These are phyloP conservation scores for Dipteronia dyeriana DNA, from an alignment of 345 rosid genomes.

Conservation along the genomic window DNA sequence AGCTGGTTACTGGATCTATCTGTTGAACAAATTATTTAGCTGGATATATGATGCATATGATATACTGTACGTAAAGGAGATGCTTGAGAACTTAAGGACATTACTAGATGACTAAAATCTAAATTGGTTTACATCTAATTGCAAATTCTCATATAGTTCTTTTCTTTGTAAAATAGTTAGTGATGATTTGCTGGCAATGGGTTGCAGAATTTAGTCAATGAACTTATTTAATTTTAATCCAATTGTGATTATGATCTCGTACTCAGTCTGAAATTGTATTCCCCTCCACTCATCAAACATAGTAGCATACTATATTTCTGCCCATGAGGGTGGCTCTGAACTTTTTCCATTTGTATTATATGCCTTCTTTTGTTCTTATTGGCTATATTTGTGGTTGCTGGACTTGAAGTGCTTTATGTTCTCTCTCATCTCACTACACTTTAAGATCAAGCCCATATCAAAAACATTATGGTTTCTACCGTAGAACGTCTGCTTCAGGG, in stretches of 20 bases:
- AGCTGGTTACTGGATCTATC: not conserved
- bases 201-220: not conserved
- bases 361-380: slow-evolving; percentile 15
- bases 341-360: not conserved
- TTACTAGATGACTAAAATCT: not conserved
- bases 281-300: not conserved
- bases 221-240: not conserved
- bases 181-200: not conserved
- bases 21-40: not conserved
- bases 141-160: too few species aligned
- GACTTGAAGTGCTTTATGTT: slow-evolving; percentile 98
- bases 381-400: slow-evolving; percentile 51
- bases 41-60: not conserved
- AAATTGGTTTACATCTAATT: not conserved
- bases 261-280: not conserved
- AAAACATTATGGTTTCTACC: not conserved
- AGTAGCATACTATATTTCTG: not conserved
- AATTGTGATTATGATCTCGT: not conserved
- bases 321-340: not conserved
- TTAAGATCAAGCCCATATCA: slow-evolving; percentile 98
- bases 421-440: slow-evolving; percentile 98
- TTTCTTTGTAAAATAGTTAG: not conserved
- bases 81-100: not conserved
- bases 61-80: not conserved
- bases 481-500: slow-evolving; percentile 6